Evolutionary conservation across 2,329 filamentous ascomycete genomes (phyloP), one percentile per base, ranked within the genome.

Genomic region (Monosporascus ibericus): DNA sequence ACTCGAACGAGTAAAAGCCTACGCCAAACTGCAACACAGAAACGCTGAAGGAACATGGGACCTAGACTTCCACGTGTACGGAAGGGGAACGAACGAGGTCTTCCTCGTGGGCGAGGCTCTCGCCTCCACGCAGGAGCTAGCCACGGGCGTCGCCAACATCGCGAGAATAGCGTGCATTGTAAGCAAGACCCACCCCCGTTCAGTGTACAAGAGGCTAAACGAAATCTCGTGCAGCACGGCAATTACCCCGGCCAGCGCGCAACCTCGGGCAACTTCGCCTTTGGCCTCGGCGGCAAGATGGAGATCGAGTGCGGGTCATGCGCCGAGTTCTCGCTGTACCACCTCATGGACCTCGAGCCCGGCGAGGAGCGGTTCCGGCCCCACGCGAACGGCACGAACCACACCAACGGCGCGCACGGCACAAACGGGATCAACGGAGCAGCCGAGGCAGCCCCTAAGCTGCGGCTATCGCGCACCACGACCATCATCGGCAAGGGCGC

Each of bases 211-310:
- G 6, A 42, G 30, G 17, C 30, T 56, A 48, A 48, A 58, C 39
- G 27, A 52, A 36, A 27, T 6, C 3, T 22, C 9, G 25, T 11
- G 9, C 34, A 64, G 47, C 79, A 82, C 55, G 72, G 65, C 0
- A 68, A 73, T 0, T 81, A 81, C 50, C 64, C 68, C 0, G 71
- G 72, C 0, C 78, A 81, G 58, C 73, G 75, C n/a, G 78, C 77
- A 0, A 81, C 76, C 0, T 68, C 72, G 0, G 79, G 79, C 0
- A 81, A 81, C 53, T 73, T 81, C 44, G 76, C 72, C 0, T 70
- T 71, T 36, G 71, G 70, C 1, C 69, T 72, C n/a, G 69, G 70
- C 30, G 68, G 68, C 1, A 68, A 70, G 30, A 60, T 61, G 36
- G 65, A 70, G 17, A 69, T 70, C 18, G 59, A 68, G 9, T 58